Evolutionary conservation across 2,329 filamentous ascomycete genomes (phyloP), one percentile per base, ranked within the genome.

Genomic region (Monilinia vaccinii-corymbosi): DNA sequence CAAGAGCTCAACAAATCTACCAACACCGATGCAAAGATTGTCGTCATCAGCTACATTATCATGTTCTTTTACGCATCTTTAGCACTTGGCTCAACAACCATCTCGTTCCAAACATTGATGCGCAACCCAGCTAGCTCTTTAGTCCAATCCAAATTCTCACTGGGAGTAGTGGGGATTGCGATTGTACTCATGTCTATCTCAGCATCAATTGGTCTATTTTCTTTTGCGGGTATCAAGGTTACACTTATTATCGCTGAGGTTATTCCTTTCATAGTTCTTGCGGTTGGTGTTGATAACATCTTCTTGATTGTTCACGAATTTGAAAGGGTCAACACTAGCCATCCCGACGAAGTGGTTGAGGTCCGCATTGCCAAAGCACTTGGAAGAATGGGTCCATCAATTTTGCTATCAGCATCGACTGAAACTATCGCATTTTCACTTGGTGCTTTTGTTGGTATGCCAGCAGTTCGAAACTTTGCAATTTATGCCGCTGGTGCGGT

Each of bases 271-370:
- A 86, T 99, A 65, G 93, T 99, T 11, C 78, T 99, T 23, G 94
- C 94, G 14, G 92, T 99, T 32, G 94, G 94, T 49, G 95, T 99
- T 3, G 94, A 99, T 79, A 99, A 99, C 71, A 97, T 99, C 69
- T 99, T 99, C 76, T 78, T 99, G 60, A 96, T 99, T 61, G 94
- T 99, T 0, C 94, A 99, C 74, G 94, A 99, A 74, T 96, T 99
- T 62, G 94, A 99, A 72, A 83, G 94, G 34, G 89, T 97, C 71
- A 99, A 99, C 69, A 77, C 91, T 67, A 96, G 88, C 72, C 89
- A 96, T 69, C 91, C 92, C 0, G 92, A 97, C 69, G 88, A 92
- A 64, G 82, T 88, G 72, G 87, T 99, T 2, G 88, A 96, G 66
- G 86, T 92, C 69, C 84, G 94, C 31, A 86, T 97, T 59, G 88